A percentile compares a stretch with the other conserved stretches of the same genome.
These are phyloP conservation scores for Fraxinus nigra DNA, from an alignment of 305 asterid genomes.

Conservation along the genomic window DNA sequence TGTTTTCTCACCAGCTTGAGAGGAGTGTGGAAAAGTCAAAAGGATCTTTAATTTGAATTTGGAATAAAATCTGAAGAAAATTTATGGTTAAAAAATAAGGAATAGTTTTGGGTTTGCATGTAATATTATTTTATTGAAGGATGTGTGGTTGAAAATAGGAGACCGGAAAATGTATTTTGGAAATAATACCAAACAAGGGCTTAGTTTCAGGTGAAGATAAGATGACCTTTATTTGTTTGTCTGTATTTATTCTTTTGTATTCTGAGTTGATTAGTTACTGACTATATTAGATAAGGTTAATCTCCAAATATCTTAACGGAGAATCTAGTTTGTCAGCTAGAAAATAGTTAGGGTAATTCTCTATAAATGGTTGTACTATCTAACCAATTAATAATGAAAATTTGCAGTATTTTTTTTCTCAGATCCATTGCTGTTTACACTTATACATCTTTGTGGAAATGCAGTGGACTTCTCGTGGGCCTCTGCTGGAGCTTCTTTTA, in stretches of 20 bases:
- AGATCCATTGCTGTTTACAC: neutral
- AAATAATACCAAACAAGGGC: too few species aligned
- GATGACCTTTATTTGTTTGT: neutral
- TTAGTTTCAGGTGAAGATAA: neutral
- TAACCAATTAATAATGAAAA: neutral
- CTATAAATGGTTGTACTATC: neutral
- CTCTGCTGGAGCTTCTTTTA: constrained; percentile 70
- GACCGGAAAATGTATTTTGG: too few species aligned
- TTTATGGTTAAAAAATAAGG: too few species aligned
- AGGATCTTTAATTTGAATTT: neutral
- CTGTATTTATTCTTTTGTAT: neutral
- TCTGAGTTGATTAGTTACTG: neutral
- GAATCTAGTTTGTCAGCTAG: neutral
- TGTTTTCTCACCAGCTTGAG: neutral
- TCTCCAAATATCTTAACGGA: neutral
- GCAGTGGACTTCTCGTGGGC: constrained; percentile 77
- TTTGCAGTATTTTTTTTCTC: constrained; percentile 3
- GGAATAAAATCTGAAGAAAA: neutral
- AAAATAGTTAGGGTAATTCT: neutral
- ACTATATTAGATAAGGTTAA: neutral
- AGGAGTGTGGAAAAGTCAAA: neutral
- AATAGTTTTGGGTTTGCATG: too few species aligned
- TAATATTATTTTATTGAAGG: too few species aligned
- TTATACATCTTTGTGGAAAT: constrained; percentile 23
- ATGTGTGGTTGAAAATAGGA: too few species aligned